phyloP scores from a whole-genome alignment of 805 yeast genomes.

The Yarrowia deformans region DNA sequence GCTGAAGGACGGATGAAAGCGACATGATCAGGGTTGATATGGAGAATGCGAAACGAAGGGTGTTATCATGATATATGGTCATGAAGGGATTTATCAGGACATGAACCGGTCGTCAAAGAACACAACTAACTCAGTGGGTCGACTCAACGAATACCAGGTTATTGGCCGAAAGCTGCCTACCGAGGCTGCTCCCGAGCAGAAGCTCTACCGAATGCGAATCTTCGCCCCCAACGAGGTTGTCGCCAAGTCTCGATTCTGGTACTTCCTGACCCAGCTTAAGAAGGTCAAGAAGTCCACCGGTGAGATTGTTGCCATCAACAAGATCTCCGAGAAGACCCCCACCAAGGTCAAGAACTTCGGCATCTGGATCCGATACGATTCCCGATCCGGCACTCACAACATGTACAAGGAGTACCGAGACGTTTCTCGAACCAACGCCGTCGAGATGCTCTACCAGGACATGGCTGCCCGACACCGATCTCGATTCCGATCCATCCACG shows the following conservation, averaged over 20 bases:
- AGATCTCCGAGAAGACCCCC: slow-evolving; percentile 93
- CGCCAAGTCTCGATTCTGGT: slow-evolving; percentile 99
- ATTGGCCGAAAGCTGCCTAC: slow-evolving; percentile 99
- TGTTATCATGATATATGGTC: too few species aligned
- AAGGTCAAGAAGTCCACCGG: slow-evolving; percentile 99
- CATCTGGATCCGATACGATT: slow-evolving; percentile 99
- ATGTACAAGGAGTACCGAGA: slow-evolving; percentile 99
- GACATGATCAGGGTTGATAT: not conserved
- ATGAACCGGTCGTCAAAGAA: not conserved
- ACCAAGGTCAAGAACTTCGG: slow-evolving; percentile 99
- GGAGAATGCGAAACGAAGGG: not conserved
- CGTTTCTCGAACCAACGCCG: slow-evolving; percentile 98
- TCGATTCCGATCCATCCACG: slow-evolving; percentile 99
- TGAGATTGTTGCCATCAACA: slow-evolving; percentile 94
- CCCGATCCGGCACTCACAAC: slow-evolving; percentile 99
- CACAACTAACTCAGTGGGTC: slow-evolving; percentile 67
- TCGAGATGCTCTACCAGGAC: slow-evolving; percentile 98
- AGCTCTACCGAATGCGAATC: slow-evolving; percentile 99
- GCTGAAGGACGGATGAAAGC: not conserved
- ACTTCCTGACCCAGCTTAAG: slow-evolving; percentile 98
- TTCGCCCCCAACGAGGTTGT: slow-evolving; percentile 98
- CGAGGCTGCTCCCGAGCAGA: slow-evolving; percentile 98
- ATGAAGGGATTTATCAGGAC: too few species aligned
- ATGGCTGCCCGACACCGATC: slow-evolving; percentile 99
- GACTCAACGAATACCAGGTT: slow-evolving; percentile 99